Percentiles rank a stretch among this genome's conserved stretches.
Conservation (phyloP, 2,329 filamentous ascomycete genomes). For the Neofusicoccum laricinum region DNA sequence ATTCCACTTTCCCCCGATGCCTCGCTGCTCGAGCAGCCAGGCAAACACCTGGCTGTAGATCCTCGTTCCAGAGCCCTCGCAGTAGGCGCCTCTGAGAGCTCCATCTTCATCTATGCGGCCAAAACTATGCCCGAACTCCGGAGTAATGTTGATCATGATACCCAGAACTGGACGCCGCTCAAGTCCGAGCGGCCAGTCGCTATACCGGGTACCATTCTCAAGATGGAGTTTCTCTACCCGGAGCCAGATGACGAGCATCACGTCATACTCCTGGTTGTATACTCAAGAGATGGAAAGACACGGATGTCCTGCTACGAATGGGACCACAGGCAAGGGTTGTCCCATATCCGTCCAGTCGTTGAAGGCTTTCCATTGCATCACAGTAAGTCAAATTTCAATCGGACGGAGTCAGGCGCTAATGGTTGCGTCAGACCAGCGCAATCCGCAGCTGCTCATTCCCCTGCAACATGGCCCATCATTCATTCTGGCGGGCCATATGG, state of each 20-base stretch:
- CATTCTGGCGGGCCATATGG: constrained; percentile 36
- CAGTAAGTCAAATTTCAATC: constrained; percentile 17
- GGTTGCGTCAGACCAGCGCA: constrained; percentile 28
- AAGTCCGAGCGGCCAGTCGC: constrained; percentile 45
- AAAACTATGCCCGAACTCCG: constrained; percentile 55
- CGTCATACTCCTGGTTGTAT: constrained; percentile 71
- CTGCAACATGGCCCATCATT: constrained; percentile 40
- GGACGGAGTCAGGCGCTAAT: not conserved
- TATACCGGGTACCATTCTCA: constrained; percentile 72
- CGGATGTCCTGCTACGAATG: constrained; percentile 52
- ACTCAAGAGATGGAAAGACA: constrained; percentile 43
- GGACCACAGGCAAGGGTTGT: constrained; percentile 45
- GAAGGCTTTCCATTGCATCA: constrained; percentile 8
- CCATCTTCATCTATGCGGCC: constrained; percentile 70
- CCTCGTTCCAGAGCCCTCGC: constrained; percentile 64
- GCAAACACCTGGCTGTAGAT: constrained; percentile 72
- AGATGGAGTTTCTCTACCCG: constrained; percentile 82
- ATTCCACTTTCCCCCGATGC: constrained; percentile 59
- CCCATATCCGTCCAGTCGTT: constrained; percentile 18
- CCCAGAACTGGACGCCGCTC: constrained; percentile 57
- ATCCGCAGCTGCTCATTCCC: constrained; percentile 40
- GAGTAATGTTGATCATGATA: constrained; percentile 46
- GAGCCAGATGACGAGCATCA: constrained; percentile 62
- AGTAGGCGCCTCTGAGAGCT: constrained; percentile 66
- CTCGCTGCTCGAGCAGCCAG: constrained; percentile 53